These are phyloP conservation scores for Tetrapisispora phaffii DNA, from an alignment of 805 yeast genomes.

Conservation along the genomic window DNA sequence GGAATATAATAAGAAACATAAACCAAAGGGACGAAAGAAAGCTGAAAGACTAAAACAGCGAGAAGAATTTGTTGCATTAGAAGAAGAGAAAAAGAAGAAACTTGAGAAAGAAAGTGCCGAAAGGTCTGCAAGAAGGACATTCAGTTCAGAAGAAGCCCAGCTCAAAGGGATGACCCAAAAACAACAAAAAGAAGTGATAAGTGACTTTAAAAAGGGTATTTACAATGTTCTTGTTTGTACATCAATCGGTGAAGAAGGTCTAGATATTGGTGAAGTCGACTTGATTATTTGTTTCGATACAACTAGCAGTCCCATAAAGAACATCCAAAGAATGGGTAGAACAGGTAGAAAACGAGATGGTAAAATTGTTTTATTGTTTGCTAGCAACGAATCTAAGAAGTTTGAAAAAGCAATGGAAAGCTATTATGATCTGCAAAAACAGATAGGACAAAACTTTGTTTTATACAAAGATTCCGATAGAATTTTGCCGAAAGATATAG, in stretches of 20 bases:
- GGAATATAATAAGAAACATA: slow-evolving; percentile 35
- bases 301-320: slow-evolving; percentile 86
- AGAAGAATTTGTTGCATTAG: slow-evolving; percentile 25
- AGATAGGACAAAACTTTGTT: slow-evolving; percentile 42
- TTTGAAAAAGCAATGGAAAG: slow-evolving; percentile 79
- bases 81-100: slow-evolving; percentile 26
- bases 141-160: slow-evolving; percentile 69
- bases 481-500: slow-evolving; percentile 50
- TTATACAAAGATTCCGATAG: slow-evolving; percentile 45
- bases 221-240: slow-evolving; percentile 87
- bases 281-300: slow-evolving; percentile 87
- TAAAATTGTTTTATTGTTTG: slow-evolving; percentile 59
- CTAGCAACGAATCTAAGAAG: slow-evolving; percentile 68
- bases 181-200: slow-evolving; percentile 69
- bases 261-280: slow-evolving; percentile 97
- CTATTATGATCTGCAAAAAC: slow-evolving; percentile 66
- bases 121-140: slow-evolving; percentile 35
- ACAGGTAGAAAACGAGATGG: slow-evolving; percentile 96
- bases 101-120: slow-evolving; percentile 28
- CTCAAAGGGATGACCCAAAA: slow-evolving; percentile 84
- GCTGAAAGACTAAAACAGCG: slow-evolving; percentile 27
- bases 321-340: slow-evolving; percentile 93
- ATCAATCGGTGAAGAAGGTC: slow-evolving; percentile 96
- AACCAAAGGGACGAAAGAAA: slow-evolving; percentile 37
- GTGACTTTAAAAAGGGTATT: slow-evolving; percentile 59